A percentile compares a stretch with the other conserved stretches of the same genome.
phyloP scores from a whole-genome alignment of 306 rosid species.

The Prinsepia uniflora region DNA sequence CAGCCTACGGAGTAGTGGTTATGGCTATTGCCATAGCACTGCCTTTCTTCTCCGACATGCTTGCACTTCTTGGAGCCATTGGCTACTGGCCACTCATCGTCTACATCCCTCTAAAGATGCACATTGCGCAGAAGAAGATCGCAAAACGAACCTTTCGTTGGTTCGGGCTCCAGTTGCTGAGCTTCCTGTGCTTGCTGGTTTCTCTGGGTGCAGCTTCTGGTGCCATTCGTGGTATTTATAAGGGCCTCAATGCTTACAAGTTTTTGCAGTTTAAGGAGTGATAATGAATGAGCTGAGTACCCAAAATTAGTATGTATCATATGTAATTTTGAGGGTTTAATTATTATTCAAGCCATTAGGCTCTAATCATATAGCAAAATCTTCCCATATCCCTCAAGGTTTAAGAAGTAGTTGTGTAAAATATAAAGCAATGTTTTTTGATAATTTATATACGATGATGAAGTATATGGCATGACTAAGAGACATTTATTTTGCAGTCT shows the following conservation, averaged over 20 bases:
- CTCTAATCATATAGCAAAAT: neutral
- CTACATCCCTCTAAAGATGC: conserved; percentile 61
- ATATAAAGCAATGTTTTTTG: neutral
- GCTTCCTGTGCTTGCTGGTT: conserved; percentile 36
- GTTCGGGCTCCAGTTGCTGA: conserved; percentile 44
- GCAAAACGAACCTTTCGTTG: conserved; percentile 32
- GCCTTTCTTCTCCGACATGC: conserved; percentile 53
- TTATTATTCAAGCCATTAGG: neutral
- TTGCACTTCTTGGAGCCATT: conserved; percentile 55
- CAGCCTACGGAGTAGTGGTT: conserved; percentile 25
- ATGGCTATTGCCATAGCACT: conserved; percentile 44
- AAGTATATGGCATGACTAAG: neutral
- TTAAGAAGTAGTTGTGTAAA: neutral
- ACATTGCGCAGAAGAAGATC: conserved; percentile 39
- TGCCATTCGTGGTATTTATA: conserved; percentile 40
- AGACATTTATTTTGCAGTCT: conserved; percentile 10
- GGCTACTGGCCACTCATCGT: conserved; percentile 61
- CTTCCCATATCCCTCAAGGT: neutral
- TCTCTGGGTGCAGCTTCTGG: conserved; percentile 42
- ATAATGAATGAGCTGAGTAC: conserved; percentile 9
- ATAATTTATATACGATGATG: neutral
- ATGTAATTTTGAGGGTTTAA: neutral
- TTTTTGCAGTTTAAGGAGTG: conserved; percentile 41
- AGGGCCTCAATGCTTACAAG: conserved; percentile 35
- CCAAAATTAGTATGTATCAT: neutral